Base-by-base conservation (phyloP, 2,329 filamentous ascomycete genomes). In the Calonectria pauciramosa region DNA sequence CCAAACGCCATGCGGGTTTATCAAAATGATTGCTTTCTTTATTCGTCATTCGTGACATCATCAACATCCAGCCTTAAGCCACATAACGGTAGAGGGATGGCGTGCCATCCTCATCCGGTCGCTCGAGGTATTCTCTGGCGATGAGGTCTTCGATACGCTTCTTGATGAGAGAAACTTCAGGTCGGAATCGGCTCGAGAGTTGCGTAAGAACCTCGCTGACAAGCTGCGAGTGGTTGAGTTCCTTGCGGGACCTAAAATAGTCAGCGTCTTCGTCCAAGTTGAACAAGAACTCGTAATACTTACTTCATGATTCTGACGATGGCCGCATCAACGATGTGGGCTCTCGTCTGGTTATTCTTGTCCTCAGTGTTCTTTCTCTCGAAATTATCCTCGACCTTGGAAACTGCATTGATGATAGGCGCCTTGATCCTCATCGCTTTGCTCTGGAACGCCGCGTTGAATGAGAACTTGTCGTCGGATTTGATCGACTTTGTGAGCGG, bases 401-500 rank as follows among this genome's bases (percentile, higher is more conserved):
- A 97, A 23, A 93, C 91, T 1, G 93, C 91, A 65, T 92, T 94
- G 78, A 98, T 94, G 7, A 97, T 94, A 28, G 95, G 95, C 26
- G 97, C 95, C 84, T 98, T 98, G 86, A 98, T 95, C 84, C 95
- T 95, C 81, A 97, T 90, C 65, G 94, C 93, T 82, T 95, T 96
- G 86, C 94, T 96, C 63, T 91, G 89, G 85, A 98, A 99, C 18
- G 92, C 89, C 38, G 93, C 88, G 82, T 99, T 98, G 88, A 96
- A 98, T 11, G 87, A 90, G 84, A 99, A 99, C 32, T 86, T 90
- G 84, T 99, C 96, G 0, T 92, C 92, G 0, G 92, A 85, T 80
- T 95, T 96, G 75, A 97, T 90, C 2, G 93, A 91, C 84, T 96
- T 97, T 78, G 90, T 93, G 85, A 93, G 91, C 0, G 96, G 95